Base-by-base conservation (phyloP, 345 rosid species). In the Psidium friedrichsthalianum region DNA sequence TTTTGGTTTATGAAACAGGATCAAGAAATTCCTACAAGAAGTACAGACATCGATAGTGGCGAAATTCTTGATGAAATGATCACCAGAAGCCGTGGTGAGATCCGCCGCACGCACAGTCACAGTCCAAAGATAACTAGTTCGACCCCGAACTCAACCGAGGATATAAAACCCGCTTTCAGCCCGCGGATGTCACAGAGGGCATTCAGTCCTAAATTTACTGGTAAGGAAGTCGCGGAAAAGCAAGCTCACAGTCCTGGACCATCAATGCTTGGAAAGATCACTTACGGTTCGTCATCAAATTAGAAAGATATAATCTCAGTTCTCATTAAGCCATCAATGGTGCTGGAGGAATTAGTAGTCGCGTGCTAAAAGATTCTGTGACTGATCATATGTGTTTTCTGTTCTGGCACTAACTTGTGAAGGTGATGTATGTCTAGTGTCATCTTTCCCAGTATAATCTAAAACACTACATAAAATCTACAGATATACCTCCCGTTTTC, bases 11-110 rank as follows among this genome's bases (percentile, higher is more conserved):
- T 55, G 89, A 27, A 85, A 74, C 90, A 92, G 96, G 94, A 90
- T 74, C 93, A 89, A 85, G 88, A 87, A 85, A 44, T 64, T 16
- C 92, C 83, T 51, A 84, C 89, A 84, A 93, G 93, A 82, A 54
- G 88, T 53, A 57, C 87, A 24, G 78, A 76, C 29, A 83, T 91
- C 29, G 94, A 92, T 51, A 74, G 87, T 13, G 90, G 91, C 55
- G 97, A 94, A 89, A 89, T 94, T 84, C 95, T 94, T 29, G 97
- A 94, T 85, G 95, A 88, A 83, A 87, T 93, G 27, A 89, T 94
- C 82, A 94, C 95, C 83, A 88, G 97, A 91, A 92, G 95, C 89
- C 93, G 97, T 13, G 95, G 95, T 51, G 97, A 94, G 92, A 83
- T 93, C 82, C 95, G 95, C 51, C 89, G 24, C 54, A 40, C 86